phyloP scores from a whole-genome alignment of 768 basidiomycete genomes.

The Piloderma croceum region DNA sequence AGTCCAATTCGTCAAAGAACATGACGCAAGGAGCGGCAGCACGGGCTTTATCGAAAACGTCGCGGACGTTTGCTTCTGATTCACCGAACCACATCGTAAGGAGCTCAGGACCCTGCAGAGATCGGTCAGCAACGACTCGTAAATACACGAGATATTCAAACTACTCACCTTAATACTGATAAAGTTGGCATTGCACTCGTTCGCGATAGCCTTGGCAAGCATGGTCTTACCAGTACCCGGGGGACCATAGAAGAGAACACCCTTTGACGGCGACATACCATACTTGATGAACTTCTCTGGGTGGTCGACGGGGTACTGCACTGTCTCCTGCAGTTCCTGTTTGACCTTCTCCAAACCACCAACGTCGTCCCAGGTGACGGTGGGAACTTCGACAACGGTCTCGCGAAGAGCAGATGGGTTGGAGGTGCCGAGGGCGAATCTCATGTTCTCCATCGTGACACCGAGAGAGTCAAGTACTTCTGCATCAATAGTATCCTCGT shows the following conservation, averaged over 20 bases:
- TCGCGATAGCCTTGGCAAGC: conserved; percentile 97
- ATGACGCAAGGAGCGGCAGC: conserved; percentile 99
- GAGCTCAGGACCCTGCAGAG: conserved; percentile 79
- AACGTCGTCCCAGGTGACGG: conserved; percentile 98
- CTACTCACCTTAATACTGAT: conserved; percentile 87
- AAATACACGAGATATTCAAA: background rate
- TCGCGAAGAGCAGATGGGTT: conserved; percentile 99
- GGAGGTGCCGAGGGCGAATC: conserved; percentile 93
- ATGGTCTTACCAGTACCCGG: conserved; percentile 99
- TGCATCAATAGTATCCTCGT: conserved; percentile 98
- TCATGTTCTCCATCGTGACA: conserved; percentile 99
- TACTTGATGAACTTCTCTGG: conserved; percentile 99
- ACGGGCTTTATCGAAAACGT: conserved; percentile 99
- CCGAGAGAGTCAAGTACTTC: conserved; percentile 98
- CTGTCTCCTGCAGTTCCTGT: conserved; percentile 96
- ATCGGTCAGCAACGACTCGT: conserved; percentile 11
- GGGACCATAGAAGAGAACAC: conserved; percentile 99
- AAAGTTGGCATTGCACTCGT: conserved; percentile 99
- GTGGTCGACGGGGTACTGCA: conserved; percentile 99
- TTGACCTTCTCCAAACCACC: conserved; percentile 99
- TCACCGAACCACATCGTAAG: conserved; percentile 99
- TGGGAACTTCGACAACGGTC: conserved; percentile 98
- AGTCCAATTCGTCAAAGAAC: conserved; percentile 99
- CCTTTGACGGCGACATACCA: conserved; percentile 99
- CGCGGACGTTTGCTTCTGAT: conserved; percentile 98